Conservation (phyloP, 2,329 filamentous ascomycete genomes). For the Trichoderma atrobrunneum region DNA sequence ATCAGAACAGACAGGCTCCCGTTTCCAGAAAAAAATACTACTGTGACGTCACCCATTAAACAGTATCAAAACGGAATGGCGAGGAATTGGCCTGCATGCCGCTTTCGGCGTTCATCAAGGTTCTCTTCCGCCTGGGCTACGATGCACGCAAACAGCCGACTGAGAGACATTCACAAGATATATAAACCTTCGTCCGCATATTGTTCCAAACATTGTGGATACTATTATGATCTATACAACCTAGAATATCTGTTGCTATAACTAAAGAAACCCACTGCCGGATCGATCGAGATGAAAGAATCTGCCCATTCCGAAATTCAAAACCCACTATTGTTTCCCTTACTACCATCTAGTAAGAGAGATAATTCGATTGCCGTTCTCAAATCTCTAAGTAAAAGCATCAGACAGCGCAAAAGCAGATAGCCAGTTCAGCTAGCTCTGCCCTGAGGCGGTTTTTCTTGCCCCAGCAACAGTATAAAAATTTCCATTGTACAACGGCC, state of each 20-base stretch:
- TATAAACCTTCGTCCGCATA: not conserved
- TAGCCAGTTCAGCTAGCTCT: not conserved
- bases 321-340: not conserved
- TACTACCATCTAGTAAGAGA: not conserved
- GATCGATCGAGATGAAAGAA: not conserved
- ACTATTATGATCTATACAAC: conserved; percentile 7
- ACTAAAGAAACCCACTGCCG: not conserved
- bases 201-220: not conserved
- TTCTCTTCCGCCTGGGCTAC: not conserved
- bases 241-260: not conserved
- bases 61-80: not conserved
- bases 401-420: not conserved
- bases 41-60: not conserved
- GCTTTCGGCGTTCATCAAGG: not conserved
- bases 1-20: not conserved
- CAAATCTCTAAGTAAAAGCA: not conserved
- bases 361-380: not conserved
- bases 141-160: not conserved
- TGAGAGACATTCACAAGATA: not conserved
- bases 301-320: not conserved
- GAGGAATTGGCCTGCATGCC: not conserved
- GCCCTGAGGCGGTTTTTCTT: not conserved
- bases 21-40: not conserved
- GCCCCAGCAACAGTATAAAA: not conserved
- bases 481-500: not conserved